Base-by-base conservation (phyloP, 305 asterid species). In the Stenogyne calaminthoides region DNA sequence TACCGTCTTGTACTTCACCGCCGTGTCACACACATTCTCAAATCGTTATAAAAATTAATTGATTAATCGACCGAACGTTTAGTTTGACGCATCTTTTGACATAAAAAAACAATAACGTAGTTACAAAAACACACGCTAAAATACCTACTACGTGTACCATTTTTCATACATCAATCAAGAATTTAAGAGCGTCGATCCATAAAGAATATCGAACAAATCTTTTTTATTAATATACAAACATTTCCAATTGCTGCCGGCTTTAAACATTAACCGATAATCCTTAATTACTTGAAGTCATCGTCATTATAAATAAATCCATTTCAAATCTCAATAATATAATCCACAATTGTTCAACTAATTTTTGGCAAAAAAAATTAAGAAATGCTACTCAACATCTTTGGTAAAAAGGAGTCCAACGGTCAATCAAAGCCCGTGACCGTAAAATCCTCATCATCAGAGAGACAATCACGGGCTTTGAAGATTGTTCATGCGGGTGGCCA, bases 401-500 rank as follows among this genome's bases (percentile, higher is more conserved):
- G 80, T 58, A 71, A 55, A 37, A 74, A 71, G n/a, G 74, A 73
- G 39, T 60, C 82, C 36, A 65, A 42, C 1, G 22, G 47, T 2
- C 76, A 54, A 22, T 58, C 67, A 20, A 49, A 70, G 62, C 76
- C 58, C 14, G n/a, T 14, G 12, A n/a, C 58, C 14, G n/a, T 14
- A 9, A n/a, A n/a, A 0, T 42, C 34, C 12, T 63, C 64, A 2
- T 15, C 3, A 3, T 67, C 76, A 70, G 74, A 52, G 6, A 0
- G 49, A 12, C 49, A 62, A 39, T 76, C 78, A 9, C 78, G 73
- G 39, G 89, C 85, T 63, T 55, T 91, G 74, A 87, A 82, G 81
- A 89, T 91, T 80, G 72, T 87, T 83, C 90, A 87, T 64, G 82
- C 85, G 2, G 92, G 96, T 34, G 97, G 97, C 0, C 65, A 56